Evolutionary conservation across 1,284 basidiomycete species (phyloP).

Genomic region (Cryptococcus sp.): DNA sequence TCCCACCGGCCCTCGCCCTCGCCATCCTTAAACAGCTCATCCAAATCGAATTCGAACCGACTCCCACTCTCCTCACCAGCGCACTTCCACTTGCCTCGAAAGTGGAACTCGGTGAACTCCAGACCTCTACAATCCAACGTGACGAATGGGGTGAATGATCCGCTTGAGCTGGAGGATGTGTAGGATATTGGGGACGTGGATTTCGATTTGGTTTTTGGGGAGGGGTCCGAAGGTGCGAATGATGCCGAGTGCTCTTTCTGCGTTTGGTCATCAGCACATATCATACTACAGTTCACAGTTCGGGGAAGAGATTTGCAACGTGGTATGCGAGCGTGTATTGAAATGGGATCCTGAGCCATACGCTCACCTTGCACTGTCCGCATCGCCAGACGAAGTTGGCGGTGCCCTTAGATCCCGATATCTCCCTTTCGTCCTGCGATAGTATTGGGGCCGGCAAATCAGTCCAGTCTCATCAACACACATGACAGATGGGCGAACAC

Average conservation of each 20-base stretch:
- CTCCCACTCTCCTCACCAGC: constrained; percentile 33
- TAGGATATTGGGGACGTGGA: constrained; percentile 39
- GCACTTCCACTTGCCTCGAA: constrained; percentile 38
- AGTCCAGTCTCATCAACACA: not conserved
- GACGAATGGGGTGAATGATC: constrained; percentile 38
- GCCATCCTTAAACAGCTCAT: constrained; percentile 27
- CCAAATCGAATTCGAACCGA: constrained; percentile 49
- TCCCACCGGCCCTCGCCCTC: constrained; percentile 52
- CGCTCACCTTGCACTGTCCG: constrained; percentile 49
- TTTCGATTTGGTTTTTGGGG: constrained; percentile 35
- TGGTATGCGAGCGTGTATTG: not conserved
- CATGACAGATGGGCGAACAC: constrained; percentile 5
- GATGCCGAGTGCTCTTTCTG: constrained; percentile 54
- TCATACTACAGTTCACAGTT: not conserved
- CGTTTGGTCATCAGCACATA: not conserved
- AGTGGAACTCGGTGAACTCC: constrained; percentile 50
- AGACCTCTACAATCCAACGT: constrained; percentile 52
- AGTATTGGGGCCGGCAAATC: not conserved
- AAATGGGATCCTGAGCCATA: too few relatives aligned
- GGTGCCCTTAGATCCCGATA: constrained; percentile 49
- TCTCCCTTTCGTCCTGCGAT: constrained; percentile 46
- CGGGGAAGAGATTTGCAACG: not conserved
- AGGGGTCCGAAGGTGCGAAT: constrained; percentile 37
- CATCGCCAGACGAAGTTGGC: constrained; percentile 54
- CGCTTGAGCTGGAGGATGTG: constrained; percentile 22